phyloP scores from a whole-genome alignment of 345 rosid species.

The Eucalyptus pauciflora region DNA sequence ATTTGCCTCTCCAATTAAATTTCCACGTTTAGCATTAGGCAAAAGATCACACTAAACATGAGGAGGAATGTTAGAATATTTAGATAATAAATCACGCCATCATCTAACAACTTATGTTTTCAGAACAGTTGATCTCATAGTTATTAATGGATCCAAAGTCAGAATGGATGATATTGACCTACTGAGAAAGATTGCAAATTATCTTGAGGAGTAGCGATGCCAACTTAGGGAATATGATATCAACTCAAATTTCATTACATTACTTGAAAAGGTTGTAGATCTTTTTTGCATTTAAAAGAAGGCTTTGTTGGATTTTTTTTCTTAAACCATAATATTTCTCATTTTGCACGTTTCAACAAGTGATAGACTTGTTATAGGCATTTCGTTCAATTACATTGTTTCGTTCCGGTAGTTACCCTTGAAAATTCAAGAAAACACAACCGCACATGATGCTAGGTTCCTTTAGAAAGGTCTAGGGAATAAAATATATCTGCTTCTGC shows the following conservation, averaged over 20 bases:
- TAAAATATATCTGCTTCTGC: not conserved
- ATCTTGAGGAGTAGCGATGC: not conserved
- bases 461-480: slow-evolving; percentile 61
- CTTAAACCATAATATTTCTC: not conserved
- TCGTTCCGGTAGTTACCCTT: too few species aligned
- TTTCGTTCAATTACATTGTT: too few species aligned
- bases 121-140: fast-evolving
- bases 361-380: not conserved
- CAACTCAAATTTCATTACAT: not conserved
- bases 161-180: not conserved
- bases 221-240: not conserved
- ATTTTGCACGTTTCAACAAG: not conserved
- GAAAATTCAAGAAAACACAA: too few species aligned
- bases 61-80: too few species aligned
- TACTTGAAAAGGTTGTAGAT: too few species aligned
- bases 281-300: too few species aligned
- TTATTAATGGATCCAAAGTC: not conserved
- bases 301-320: too few species aligned
- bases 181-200: not conserved
- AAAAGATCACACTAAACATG: too few species aligned
- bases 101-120: too few species aligned
- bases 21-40: fast-evolving
- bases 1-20: too few species aligned
- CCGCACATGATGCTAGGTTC: slow-evolving; percentile 62
- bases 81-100: too few species aligned